Conservation (phyloP, 352 stramenopile genomes). For the Phytopythium montanum region DNA sequence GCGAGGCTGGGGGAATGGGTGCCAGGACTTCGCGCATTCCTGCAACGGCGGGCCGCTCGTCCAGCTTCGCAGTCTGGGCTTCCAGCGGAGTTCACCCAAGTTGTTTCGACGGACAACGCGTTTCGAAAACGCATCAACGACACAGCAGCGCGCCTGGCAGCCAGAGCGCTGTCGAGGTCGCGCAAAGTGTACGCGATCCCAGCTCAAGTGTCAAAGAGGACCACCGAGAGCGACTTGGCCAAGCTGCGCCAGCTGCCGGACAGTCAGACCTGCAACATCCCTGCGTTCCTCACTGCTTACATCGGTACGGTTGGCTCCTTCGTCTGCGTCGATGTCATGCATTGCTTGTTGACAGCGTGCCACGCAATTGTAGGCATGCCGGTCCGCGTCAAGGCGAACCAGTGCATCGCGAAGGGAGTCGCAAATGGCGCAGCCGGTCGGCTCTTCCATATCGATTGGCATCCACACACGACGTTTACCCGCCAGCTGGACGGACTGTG, state of each 20-base stretch:
- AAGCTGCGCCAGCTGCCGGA: not conserved
- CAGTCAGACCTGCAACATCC: conserved; percentile 7
- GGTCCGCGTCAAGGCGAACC: conserved; percentile 15
- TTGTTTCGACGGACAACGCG: conserved; percentile 9
- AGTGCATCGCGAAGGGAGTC: conserved; percentile 10
- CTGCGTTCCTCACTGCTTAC: conserved; percentile 9
- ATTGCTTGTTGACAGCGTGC: no score
- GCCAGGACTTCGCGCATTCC: not conserved
- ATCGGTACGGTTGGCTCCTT: conserved; percentile 3
- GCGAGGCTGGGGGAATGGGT: conserved; percentile 11
- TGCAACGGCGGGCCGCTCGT: no score
- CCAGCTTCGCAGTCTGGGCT: no score
- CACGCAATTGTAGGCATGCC: conserved; percentile 8
- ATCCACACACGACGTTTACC: not conserved
- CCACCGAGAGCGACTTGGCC: not conserved
- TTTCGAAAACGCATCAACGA: not conserved
- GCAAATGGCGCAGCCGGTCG: conserved; percentile 9
- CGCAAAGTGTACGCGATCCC: conserved; percentile 1
- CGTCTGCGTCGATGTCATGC: no score
- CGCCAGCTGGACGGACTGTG: conserved; percentile 4
- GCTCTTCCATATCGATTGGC: conserved; percentile 15
- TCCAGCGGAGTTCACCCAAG: conserved; percentile 10
- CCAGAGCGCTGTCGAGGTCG: no score
- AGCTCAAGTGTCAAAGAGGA: not conserved
- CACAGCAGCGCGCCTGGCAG: not conserved